Conservation (phyloP, 495 filamentous ascomycete genomes). For the Haplographium delicatum region DNA sequence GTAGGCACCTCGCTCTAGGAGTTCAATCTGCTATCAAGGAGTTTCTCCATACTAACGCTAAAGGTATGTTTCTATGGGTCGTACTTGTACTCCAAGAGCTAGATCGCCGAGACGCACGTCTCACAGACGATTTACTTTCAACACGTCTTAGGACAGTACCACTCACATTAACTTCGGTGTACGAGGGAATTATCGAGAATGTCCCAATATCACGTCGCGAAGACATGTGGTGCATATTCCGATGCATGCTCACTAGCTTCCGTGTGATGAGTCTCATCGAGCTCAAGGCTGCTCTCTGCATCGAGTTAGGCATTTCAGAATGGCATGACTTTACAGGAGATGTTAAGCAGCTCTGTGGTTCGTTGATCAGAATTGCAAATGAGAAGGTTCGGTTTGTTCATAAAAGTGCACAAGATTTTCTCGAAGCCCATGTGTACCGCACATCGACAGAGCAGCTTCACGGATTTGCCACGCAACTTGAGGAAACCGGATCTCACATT, state of each 20-base stretch:
- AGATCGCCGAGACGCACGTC: conserved; percentile 2
- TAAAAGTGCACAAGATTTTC: conserved; percentile 7
- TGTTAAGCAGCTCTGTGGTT: conserved; percentile 5
- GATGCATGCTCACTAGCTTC: neutral
- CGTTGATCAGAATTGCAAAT: too few species aligned
- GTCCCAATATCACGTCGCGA: neutral
- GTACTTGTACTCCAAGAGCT: conserved; percentile 6
- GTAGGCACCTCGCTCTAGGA: neutral
- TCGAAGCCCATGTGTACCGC: neutral
- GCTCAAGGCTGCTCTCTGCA: conserved; percentile 2
- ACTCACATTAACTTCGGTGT: neutral
- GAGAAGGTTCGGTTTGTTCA: conserved; percentile 4
- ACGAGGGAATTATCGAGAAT: conserved; percentile 8
- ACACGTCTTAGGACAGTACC: neutral
- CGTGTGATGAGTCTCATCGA: conserved; percentile 1
- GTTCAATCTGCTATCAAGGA: neutral
- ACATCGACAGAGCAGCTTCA: too few species aligned
- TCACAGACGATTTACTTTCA: conserved; percentile 1
- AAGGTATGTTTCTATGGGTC: conserved; percentile 17
- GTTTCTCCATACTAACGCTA: conserved; percentile 4
- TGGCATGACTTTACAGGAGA: conserved; percentile 11
- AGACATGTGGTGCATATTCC: conserved; percentile 12
- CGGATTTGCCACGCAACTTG: too few species aligned
- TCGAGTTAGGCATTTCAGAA: neutral
- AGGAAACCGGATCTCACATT: too few species aligned